These are phyloP conservation scores for Lasiodiplodia gonubiensis DNA, from an alignment of 2,329 filamentous ascomycete genomes.

Conservation along the genomic window DNA sequence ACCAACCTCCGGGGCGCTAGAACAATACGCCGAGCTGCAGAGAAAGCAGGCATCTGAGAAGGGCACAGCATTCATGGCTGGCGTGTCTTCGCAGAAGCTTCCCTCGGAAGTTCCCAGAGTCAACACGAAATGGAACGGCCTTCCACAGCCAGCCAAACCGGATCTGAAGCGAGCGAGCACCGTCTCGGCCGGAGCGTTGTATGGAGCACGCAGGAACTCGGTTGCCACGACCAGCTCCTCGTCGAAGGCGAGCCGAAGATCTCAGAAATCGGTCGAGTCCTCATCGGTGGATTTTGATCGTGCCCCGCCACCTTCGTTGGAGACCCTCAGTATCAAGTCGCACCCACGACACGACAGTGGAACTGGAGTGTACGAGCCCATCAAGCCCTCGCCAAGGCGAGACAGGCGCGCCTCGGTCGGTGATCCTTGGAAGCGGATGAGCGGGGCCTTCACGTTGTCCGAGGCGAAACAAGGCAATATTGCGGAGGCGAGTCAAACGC, in stretches of 20 bases:
- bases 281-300: constrained; percentile 2
- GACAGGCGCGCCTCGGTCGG: neutral
- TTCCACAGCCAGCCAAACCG: constrained; percentile 49
- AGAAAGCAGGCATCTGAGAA: constrained; percentile 33
- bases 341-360: constrained; percentile 25
- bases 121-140: constrained; percentile 61
- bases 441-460: neutral
- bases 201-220: constrained; percentile 10
- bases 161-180: neutral
- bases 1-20: constrained; percentile 54
- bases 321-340: constrained; percentile 11
- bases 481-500: neutral
- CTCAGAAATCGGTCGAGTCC: constrained; percentile 3
- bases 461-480: neutral
- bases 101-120: constrained; percentile 58
- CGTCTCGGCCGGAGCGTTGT: neutral
- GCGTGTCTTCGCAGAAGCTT: constrained; percentile 53
- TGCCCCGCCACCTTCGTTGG: constrained; percentile 10
- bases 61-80: constrained; percentile 39
- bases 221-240: constrained; percentile 2
- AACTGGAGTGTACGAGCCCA: constrained; percentile 4
- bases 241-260: constrained; percentile 6
- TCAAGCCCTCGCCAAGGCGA: neutral
- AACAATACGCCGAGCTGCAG: constrained; percentile 53
- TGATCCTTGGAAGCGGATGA: neutral